Percentiles rank a stretch among this genome's conserved stretches.
These are phyloP conservation scores for maize (Zea mays) DNA, from an alignment of 176 grass and related monocot genomes.

Conservation along the genomic window Zm-B73-REFERENCE-NAM-5.0 NC_050100.1:3344501-3345000, in stretches of 20 bases:
- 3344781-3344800: constrained; percentile 33
- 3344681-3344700: constrained; percentile 78
- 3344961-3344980: neutral
- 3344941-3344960: constrained; percentile 36
- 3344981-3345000: neutral
- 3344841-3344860: constrained; percentile 31
- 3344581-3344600: constrained; percentile 65
- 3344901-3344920: constrained; percentile 94
- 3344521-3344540: constrained; percentile 61
- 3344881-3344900: constrained; percentile 91
- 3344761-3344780: constrained; percentile 55
- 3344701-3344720: constrained; percentile 96
- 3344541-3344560: constrained; percentile 61
- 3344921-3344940: constrained; percentile 63
- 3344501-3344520: constrained; percentile 20
- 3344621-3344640: neutral
- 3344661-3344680: constrained; percentile 46
- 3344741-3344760: constrained; percentile 88
- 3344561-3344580: constrained; percentile 88
- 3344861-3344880: constrained; percentile 73
- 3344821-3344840: neutral
- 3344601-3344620: neutral
- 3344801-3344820: neutral
- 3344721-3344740: constrained; percentile 82
- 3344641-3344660: neutral